Evolutionary conservation across 2,329 filamentous ascomycete species (phyloP).

Genomic region (Penicillium vulpinum): DNA sequence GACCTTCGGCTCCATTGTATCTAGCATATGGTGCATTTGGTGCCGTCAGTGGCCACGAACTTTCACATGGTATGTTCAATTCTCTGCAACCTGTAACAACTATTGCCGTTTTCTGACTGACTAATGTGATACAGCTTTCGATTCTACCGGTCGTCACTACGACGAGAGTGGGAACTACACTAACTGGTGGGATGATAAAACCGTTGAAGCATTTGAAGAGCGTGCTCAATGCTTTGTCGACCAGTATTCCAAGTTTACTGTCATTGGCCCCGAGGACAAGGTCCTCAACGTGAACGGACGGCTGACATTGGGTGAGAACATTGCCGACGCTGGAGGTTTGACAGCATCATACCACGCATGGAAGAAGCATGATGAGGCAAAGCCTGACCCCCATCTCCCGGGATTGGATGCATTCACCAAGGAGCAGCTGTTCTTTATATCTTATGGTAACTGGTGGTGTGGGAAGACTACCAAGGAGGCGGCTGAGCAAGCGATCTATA

Average conservation of each 20-base stretch:
- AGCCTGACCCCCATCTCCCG: constrained; percentile 57
- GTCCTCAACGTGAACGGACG: constrained; percentile 63
- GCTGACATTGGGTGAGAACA: constrained; percentile 68
- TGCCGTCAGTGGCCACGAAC: constrained; percentile 66
- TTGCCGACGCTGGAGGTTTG: constrained; percentile 69
- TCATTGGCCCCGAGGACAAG: constrained; percentile 57
- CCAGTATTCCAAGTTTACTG: constrained; percentile 64
- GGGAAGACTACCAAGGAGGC: constrained; percentile 61
- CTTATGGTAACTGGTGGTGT: constrained; percentile 67
- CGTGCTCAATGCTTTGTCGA: constrained; percentile 66
- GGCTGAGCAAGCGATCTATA: constrained; percentile 59
- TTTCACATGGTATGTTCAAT: constrained; percentile 56
- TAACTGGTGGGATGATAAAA: constrained; percentile 66
- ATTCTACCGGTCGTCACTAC: constrained; percentile 64
- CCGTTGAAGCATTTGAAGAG: constrained; percentile 58
- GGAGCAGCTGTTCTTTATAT: constrained; percentile 70
- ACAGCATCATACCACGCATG: constrained; percentile 65
- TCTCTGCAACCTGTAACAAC: neutral
- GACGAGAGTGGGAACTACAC: constrained; percentile 65
- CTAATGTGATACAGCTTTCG: constrained; percentile 53
- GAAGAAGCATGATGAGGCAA: constrained; percentile 57
- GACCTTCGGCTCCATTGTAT: constrained; percentile 60
- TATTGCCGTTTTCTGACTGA: constrained; percentile 1
- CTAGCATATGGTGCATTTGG: constrained; percentile 70
- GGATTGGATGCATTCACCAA: constrained; percentile 64